Conservation (phyloP, 495 filamentous ascomycete species). For the Parmelia sp. region DNA sequence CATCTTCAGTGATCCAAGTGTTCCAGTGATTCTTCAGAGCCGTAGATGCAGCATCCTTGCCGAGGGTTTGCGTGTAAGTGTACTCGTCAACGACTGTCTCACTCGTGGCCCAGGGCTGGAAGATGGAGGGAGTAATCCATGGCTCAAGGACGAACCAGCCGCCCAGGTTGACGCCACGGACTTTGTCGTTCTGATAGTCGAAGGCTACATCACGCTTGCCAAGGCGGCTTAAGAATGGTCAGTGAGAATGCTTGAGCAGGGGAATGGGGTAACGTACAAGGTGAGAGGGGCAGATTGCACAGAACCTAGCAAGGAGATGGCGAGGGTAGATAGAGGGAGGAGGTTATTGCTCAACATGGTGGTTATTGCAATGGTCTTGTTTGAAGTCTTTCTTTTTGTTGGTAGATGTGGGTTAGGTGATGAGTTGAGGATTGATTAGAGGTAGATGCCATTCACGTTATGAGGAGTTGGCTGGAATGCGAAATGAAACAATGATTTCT, state of each 20-base stretch:
- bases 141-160: constrained; percentile 50
- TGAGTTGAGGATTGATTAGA: background rate
- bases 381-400: constrained; percentile 1
- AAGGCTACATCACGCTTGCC: constrained; percentile 35
- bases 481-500: background rate
- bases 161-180: constrained; percentile 44
- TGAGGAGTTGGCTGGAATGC: background rate
- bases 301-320: constrained; percentile 33
- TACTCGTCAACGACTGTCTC: constrained; percentile 58
- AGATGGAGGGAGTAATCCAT: constrained; percentile 64
- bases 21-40: constrained; percentile 53
- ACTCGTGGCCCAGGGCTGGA: constrained; percentile 36
- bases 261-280: constrained; percentile 30
- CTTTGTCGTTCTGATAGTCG: constrained; percentile 33
- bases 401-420: constrained; percentile 1
- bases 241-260: background rate
- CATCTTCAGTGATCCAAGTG: constrained; percentile 58
- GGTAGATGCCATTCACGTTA: constrained; percentile 13
- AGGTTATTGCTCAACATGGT: constrained; percentile 37
- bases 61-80: constrained; percentile 47
- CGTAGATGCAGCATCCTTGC: constrained; percentile 42
- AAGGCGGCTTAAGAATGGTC: constrained; percentile 29
- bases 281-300: constrained; percentile 32
- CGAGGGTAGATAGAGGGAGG: constrained; percentile 35
- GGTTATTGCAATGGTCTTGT: constrained; percentile 10